Conservation (phyloP, 1,284 basidiomycete genomes). For the Ganoderma multipileum region DNA sequence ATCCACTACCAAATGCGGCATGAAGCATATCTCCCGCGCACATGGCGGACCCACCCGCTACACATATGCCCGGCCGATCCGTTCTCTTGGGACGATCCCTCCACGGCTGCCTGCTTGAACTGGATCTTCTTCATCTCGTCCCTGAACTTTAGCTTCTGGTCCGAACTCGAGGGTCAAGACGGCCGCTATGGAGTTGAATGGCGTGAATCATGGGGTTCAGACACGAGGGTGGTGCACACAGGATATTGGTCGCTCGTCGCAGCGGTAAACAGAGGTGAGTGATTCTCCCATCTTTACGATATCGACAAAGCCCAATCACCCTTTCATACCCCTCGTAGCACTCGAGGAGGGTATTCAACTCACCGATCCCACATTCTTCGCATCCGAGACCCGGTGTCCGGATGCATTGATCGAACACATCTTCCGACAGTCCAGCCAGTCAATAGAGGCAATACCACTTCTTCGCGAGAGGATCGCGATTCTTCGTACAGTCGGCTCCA, state of each 20-base stretch:
- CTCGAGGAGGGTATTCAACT: constrained; percentile 74
- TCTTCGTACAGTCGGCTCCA: constrained; percentile 75
- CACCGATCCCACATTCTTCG: constrained; percentile 78
- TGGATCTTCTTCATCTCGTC: constrained; percentile 88
- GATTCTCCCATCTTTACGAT: background rate
- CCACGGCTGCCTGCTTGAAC: constrained; percentile 65
- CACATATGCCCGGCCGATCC: constrained; percentile 75
- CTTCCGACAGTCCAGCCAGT: constrained; percentile 66
- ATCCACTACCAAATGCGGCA: constrained; percentile 61
- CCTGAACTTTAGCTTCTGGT: constrained; percentile 90
- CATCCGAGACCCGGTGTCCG: constrained; percentile 68
- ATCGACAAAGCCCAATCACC: too few relatives aligned
- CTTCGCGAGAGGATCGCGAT: constrained; percentile 71
- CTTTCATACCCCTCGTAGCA: constrained; percentile 43
- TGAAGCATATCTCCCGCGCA: constrained; percentile 75
- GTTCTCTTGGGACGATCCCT: constrained; percentile 56
- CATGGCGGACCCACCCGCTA: constrained; percentile 80
- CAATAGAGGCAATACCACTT: constrained; percentile 69
- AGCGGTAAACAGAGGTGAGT: constrained; percentile 74
- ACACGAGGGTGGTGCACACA: constrained; percentile 59
- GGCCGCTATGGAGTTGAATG: constrained; percentile 79
- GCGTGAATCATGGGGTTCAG: constrained; percentile 68
- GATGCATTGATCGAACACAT: constrained; percentile 68
- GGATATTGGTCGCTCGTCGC: constrained; percentile 88
- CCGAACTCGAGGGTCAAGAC: constrained; percentile 59